Conservation (phyloP, 164 flowering plant genomes). For the Macadamia tetraphylla region DNA sequence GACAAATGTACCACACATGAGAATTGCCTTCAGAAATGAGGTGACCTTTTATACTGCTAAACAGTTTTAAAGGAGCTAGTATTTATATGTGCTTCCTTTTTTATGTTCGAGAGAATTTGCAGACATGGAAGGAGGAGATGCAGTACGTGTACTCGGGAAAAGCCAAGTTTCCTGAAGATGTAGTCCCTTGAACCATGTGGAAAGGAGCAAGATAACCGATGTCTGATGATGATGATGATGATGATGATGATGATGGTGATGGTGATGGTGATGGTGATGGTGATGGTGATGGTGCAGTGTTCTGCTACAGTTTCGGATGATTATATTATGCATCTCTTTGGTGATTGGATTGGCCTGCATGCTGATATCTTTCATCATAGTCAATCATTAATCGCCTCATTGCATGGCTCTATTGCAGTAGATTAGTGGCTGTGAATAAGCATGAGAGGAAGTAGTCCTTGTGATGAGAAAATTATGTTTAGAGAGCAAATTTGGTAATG, state of each 20-base stretch:
- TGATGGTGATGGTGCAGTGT: neutral
- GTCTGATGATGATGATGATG: too few relatives aligned
- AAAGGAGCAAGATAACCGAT: neutral
- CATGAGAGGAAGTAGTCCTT: too few relatives aligned
- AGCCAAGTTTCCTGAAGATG: slow-evolving; percentile 40
- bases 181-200: slow-evolving; percentile 16
- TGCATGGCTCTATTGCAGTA: too few relatives aligned
- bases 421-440: too few relatives aligned
- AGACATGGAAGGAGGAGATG: slow-evolving; percentile 75
- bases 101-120: slow-evolving; percentile 13
- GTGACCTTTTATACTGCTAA: slow-evolving; percentile 15
- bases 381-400: too few relatives aligned
- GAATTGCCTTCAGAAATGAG: slow-evolving; percentile 51
- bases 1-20: slow-evolving; percentile 51
- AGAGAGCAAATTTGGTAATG: too few relatives aligned
- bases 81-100: neutral
- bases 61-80: neutral
- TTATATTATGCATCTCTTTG: neutral
- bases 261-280: too few relatives aligned
- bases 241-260: too few relatives aligned
- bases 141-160: slow-evolving; percentile 46
- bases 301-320: neutral
- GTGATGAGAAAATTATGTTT: too few relatives aligned
- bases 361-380: neutral
- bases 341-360: neutral